These are phyloP conservation scores for Ceriops zippeliana DNA, from an alignment of 345 rosid species.

Conservation along the genomic window DNA sequence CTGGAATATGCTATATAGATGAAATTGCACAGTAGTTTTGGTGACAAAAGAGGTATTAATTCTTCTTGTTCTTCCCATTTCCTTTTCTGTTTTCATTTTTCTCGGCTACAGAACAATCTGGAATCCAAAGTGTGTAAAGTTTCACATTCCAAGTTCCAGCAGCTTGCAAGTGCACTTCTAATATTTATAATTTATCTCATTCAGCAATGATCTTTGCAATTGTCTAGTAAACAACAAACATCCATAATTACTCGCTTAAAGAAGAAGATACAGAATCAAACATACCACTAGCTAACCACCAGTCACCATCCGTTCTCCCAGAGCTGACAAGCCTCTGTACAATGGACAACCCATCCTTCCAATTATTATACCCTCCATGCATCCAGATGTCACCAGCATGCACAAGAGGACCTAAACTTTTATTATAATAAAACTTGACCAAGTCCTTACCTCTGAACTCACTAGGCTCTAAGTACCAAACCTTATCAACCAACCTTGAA, in stretches of 20 bases:
- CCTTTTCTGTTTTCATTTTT: no score
- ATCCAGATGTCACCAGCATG: slow-evolving; percentile 71
- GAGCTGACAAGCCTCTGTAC: slow-evolving; percentile 48
- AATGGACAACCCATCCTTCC: slow-evolving; percentile 72
- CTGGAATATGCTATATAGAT: no score
- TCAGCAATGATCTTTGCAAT: not conserved
- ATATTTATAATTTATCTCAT: not conserved
- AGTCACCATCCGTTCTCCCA: slow-evolving; percentile 52
- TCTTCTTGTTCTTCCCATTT: no score
- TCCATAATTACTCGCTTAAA: not conserved
- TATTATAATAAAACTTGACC: slow-evolving; percentile 64
- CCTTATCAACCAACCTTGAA: slow-evolving; percentile 39
- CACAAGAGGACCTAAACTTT: slow-evolving; percentile 67
- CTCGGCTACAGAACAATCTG: no score
- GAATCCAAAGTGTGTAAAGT: not conserved
- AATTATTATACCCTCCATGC: slow-evolving; percentile 85
- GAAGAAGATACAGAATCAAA: slow-evolving; percentile 2
- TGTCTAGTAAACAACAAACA: not conserved
- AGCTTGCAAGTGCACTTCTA: not conserved
- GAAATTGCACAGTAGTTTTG: no score
- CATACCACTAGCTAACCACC: slow-evolving; percentile 87
- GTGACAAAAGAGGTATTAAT: no score
- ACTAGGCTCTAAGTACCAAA: slow-evolving; percentile 74
- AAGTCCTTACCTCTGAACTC: slow-evolving; percentile 52
- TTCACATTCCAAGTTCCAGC: not conserved